Evolutionary conservation across 164 flowering plant genomes (phyloP).

Genomic region (Echeveria elegans): DNA sequence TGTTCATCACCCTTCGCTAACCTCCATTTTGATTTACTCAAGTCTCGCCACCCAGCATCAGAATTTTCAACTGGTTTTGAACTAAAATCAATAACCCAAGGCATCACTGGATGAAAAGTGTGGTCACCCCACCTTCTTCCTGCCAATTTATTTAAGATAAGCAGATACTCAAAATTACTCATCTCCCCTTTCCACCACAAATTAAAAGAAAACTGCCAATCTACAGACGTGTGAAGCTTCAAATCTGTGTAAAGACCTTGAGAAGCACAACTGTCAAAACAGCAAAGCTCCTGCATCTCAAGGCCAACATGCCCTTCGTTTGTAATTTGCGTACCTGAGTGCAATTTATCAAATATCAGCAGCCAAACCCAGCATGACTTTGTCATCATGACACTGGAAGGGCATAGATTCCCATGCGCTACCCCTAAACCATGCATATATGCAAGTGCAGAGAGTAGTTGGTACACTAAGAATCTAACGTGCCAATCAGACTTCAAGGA

Average conservation of each 20-base stretch:
- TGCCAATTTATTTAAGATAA: conserved; percentile 70
- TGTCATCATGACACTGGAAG: conserved; percentile 59
- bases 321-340: conserved; percentile 11
- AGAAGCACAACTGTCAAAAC: conserved; percentile 39
- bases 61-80: conserved; percentile 58
- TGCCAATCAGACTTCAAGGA: conserved; percentile 72
- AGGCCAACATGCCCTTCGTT: conserved; percentile 10
- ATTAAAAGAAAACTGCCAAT: conserved; percentile 62
- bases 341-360: conserved; percentile 27
- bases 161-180: conserved; percentile 89
- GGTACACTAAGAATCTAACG: conserved; percentile 62
- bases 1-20: conserved; percentile 98
- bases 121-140: conserved; percentile 99
- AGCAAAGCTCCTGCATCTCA: conserved; percentile 23
- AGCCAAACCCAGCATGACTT: conserved; percentile 72
- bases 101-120: conserved; percentile 87
- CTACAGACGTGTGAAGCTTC: conserved; percentile 39
- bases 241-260: conserved; percentile 56
- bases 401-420: conserved; percentile 62
- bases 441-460: conserved; percentile 67
- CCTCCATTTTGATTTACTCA: conserved; percentile 91
- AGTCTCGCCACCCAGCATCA: conserved; percentile 83
- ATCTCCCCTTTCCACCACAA: conserved; percentile 90
- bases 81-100: conserved; percentile 97
- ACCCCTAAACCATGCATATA: conserved; percentile 69